These are phyloP conservation scores for Boletus rubropictus DNA, from an alignment of 768 basidiomycete genomes.

Conservation along the genomic window DNA sequence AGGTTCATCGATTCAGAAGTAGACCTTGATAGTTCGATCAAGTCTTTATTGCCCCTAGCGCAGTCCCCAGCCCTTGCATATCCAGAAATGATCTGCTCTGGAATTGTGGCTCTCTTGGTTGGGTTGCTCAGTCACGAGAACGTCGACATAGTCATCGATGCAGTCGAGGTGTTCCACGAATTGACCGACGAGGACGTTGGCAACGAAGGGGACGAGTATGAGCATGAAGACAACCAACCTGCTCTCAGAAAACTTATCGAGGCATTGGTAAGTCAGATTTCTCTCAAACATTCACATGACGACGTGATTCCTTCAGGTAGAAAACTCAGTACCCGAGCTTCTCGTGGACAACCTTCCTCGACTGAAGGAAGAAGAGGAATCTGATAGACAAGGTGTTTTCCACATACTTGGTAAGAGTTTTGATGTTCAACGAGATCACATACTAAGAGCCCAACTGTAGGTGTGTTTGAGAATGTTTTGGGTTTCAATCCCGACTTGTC, in stretches of 20 bases:
- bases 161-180: constrained; percentile 88
- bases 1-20: constrained; percentile 99
- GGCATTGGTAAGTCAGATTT: constrained; percentile 53
- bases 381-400: constrained; percentile 88
- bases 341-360: constrained; percentile 85
- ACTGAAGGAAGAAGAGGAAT: constrained; percentile 86
- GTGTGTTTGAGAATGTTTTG: constrained; percentile 89
- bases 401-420: constrained; percentile 68
- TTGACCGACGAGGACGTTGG: constrained; percentile 95
- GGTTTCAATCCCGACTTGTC: constrained; percentile 80
- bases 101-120: constrained; percentile 61
- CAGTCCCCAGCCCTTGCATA: constrained; percentile 81
- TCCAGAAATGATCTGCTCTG: constrained; percentile 80
- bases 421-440: background rate
- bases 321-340: constrained; percentile 79
- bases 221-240: constrained; percentile 53
- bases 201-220: constrained; percentile 64
- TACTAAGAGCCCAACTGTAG: constrained; percentile 33
- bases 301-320: constrained; percentile 46
- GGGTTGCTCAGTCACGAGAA: constrained; percentile 95
- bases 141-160: constrained; percentile 93
- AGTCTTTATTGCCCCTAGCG: constrained; percentile 81
- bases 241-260: constrained; percentile 72
- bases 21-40: constrained; percentile 83
- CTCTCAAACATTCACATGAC: background rate